Percentiles rank a stretch among this genome's conserved stretches.
Conservation (phyloP, 2,329 filamentous ascomycete species). For the Xylariaceae sp. region DNA sequence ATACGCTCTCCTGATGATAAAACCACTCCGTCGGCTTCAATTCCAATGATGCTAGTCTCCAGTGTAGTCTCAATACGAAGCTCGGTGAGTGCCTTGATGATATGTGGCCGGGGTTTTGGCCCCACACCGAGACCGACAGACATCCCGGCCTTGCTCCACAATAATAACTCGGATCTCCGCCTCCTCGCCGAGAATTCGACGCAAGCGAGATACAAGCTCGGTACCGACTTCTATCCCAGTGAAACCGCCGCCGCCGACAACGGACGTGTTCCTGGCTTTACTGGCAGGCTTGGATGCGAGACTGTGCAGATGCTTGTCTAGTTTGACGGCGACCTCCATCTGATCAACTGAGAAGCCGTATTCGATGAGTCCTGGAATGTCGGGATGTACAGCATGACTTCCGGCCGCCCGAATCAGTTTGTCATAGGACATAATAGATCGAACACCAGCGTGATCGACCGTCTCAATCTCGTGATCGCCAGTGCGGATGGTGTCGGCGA, state of each 20-base stretch:
- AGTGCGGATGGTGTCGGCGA: constrained; percentile 12
- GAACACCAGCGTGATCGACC: constrained; percentile 3
- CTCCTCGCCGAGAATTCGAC: constrained; percentile 8
- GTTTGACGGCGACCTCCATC: constrained; percentile 17
- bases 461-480: constrained; percentile 11
- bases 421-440: constrained; percentile 8
- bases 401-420: constrained; percentile 18
- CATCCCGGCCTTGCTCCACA: constrained; percentile 9
- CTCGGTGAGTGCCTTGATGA: constrained; percentile 11
- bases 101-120: constrained; percentile 6
- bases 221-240: constrained; percentile 18
- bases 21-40: too few species aligned
- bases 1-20: constrained; percentile 17
- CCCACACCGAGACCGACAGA: constrained; percentile 14
- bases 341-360: constrained; percentile 18
- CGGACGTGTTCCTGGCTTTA: constrained; percentile 16
- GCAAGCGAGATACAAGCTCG: constrained; percentile 17
- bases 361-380: constrained; percentile 8
- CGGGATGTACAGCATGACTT: constrained; percentile 14
- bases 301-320: constrained; percentile 16
- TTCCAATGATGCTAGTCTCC: constrained; percentile 4
- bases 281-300: constrained; percentile 13
- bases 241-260: constrained; percentile 18
- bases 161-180: constrained; percentile 10
- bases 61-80: constrained; percentile 10